Percentiles rank a stretch among this genome's conserved stretches.
Evolutionary conservation across 768 basidiomycete species (phyloP).

Genomic region (Cantharellus anzutake): DNA sequence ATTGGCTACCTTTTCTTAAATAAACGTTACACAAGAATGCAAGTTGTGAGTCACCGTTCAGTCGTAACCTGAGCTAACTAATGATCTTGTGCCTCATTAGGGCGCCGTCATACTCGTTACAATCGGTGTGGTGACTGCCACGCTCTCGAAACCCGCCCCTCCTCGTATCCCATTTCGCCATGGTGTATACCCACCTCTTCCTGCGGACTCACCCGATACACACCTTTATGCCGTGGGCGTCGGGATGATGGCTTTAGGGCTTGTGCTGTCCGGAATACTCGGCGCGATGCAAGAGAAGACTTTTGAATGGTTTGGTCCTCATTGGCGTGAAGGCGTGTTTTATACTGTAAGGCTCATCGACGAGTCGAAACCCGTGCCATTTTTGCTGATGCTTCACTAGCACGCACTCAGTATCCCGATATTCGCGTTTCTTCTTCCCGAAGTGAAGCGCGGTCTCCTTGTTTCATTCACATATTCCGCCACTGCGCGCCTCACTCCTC

Average conservation of each 20-base stretch:
- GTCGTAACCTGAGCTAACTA: not conserved
- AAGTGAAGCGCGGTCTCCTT: conserved; percentile 6
- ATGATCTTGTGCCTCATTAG: conserved; percentile 12
- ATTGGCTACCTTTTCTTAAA: conserved; percentile 41
- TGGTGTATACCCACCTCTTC: not conserved
- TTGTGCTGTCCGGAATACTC: conserved; percentile 46
- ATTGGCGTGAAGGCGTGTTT: conserved; percentile 71
- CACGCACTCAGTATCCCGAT: conserved; percentile 64
- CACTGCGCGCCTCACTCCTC: not conserved
- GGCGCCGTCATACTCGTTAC: conserved; percentile 48
- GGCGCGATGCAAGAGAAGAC: conserved; percentile 64
- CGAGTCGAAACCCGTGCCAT: not conserved
- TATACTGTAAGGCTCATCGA: conserved; percentile 38
- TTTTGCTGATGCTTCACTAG: conserved; percentile 20
- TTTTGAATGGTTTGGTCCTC: conserved; percentile 51
- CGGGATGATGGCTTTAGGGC: conserved; percentile 41
- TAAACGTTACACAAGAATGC: conserved; percentile 36
- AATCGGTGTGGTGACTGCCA: conserved; percentile 50
- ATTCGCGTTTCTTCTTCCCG: conserved; percentile 36
- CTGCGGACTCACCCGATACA: conserved; percentile 12
- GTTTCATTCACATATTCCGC: not conserved
- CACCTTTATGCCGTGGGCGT: conserved; percentile 45
- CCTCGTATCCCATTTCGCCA: conserved; percentile 4
- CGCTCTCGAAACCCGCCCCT: conserved; percentile 36
- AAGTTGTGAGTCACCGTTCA: conserved; percentile 31